Conservation (phyloP, 2,329 filamentous ascomycete genomes). For the Claviceps sp. region DNA sequence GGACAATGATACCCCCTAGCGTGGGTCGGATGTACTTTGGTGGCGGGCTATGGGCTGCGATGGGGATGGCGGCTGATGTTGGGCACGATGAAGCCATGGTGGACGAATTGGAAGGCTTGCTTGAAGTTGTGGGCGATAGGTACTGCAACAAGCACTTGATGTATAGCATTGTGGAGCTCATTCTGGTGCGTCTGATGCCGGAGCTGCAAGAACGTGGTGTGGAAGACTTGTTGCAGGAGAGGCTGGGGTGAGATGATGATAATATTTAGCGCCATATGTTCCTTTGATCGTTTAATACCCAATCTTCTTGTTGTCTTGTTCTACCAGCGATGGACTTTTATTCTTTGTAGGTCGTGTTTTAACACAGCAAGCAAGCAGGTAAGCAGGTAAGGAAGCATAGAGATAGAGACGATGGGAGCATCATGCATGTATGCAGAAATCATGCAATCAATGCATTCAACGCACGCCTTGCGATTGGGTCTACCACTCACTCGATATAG, state of each 20-base stretch:
- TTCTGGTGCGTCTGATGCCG: constrained; percentile 72
- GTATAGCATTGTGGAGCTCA: constrained; percentile 66
- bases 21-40: constrained; percentile 39
- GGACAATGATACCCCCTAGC: constrained; percentile 32
- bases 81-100: constrained; percentile 29
- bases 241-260: constrained; percentile 29
- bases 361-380: no score
- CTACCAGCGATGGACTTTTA: no score
- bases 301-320: background rate
- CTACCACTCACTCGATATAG: no score
- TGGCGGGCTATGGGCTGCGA: constrained; percentile 18
- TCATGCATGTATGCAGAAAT: no score
- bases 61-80: constrained; percentile 10
- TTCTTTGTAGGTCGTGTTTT: no score
- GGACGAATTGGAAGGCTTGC: constrained; percentile 47
- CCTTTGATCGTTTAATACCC: background rate
- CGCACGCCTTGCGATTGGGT: no score
- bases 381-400: no score
- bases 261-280: background rate
- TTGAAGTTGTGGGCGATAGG: constrained; percentile 64
- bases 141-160: constrained; percentile 91
- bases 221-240: constrained; percentile 59
- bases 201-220: constrained; percentile 65
- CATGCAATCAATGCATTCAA: no score
- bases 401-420: no score